phyloP scores from a whole-genome alignment of 1,139 yeast genomes.

The Yamadazyma friedrichii region DNA sequence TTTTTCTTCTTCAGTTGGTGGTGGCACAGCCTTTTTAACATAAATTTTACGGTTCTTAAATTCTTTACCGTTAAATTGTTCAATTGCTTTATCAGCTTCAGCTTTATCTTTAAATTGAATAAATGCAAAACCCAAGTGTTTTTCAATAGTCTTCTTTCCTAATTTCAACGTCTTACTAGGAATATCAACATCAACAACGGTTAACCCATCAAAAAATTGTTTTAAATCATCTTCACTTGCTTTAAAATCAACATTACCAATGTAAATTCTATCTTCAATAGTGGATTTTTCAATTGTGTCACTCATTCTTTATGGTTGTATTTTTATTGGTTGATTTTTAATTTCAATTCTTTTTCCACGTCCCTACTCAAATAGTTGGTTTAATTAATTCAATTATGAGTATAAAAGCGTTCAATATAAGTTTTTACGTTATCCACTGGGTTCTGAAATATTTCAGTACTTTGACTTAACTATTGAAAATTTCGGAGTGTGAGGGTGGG shows the following conservation, averaged over 20 bases:
- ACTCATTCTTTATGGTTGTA: conserved; percentile 7
- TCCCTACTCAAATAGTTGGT: too few species aligned
- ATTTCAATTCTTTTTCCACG: too few species aligned
- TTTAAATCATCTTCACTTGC: conserved; percentile 54
- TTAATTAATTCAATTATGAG: too few species aligned
- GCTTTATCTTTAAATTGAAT: conserved; percentile 49
- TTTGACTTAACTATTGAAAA: conserved; percentile 5
- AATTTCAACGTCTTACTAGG: conserved; percentile 38
- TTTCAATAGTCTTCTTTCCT: conserved; percentile 32
- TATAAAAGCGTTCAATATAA: neutral
- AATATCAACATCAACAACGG: conserved; percentile 40
- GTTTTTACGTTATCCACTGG: neutral
- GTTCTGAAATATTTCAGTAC: neutral
- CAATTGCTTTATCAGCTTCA: conserved; percentile 50
- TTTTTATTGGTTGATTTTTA: neutral
- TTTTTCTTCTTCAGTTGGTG: conserved; percentile 50
- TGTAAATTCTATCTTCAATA: conserved; percentile 46
- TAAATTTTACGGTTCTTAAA: conserved; percentile 49
- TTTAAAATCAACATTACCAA: conserved; percentile 52
- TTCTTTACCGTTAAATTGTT: conserved; percentile 40
- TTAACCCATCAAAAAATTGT: conserved; percentile 38
- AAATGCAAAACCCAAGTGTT: conserved; percentile 54
- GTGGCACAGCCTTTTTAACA: conserved; percentile 52
- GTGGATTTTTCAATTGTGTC: conserved; percentile 23
- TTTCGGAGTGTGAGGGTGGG: conserved; percentile 3